Evolutionary conservation across 2,329 filamentous ascomycete genomes (phyloP).

Genomic region (Penicillium brasilianum): DNA sequence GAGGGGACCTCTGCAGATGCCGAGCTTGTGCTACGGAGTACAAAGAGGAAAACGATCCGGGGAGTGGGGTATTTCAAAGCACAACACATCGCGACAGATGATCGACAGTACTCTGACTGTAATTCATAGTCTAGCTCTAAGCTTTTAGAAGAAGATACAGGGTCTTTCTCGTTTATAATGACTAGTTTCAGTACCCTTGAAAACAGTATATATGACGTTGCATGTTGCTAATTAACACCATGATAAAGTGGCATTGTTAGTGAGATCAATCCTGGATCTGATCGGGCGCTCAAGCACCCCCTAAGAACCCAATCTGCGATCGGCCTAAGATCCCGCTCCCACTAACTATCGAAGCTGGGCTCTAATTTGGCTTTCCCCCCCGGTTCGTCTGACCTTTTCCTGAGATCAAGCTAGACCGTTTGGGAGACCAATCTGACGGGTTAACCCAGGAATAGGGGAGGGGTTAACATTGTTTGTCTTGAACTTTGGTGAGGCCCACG

Average conservation of each 20-base stretch:
- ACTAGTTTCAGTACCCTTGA: too few species aligned
- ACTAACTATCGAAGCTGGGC: background rate
- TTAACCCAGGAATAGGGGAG: background rate
- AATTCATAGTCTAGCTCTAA: background rate
- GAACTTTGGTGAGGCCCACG: background rate
- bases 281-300: background rate
- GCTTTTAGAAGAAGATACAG: background rate
- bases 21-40: background rate
- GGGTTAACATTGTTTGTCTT: background rate
- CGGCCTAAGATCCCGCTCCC: constrained; percentile 2
- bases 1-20: background rate
- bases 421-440: background rate
- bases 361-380: background rate
- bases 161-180: background rate
- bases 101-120: too few species aligned
- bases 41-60: background rate
- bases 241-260: background rate
- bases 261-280: background rate
- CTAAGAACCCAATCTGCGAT: constrained; percentile 2
- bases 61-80: background rate
- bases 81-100: background rate
- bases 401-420: background rate
- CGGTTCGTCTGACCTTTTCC: background rate
- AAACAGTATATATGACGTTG: background rate
- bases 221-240: background rate